phyloP scores from a whole-genome alignment of 1,284 basidiomycete genomes.

The Tilletia horrida region DNA sequence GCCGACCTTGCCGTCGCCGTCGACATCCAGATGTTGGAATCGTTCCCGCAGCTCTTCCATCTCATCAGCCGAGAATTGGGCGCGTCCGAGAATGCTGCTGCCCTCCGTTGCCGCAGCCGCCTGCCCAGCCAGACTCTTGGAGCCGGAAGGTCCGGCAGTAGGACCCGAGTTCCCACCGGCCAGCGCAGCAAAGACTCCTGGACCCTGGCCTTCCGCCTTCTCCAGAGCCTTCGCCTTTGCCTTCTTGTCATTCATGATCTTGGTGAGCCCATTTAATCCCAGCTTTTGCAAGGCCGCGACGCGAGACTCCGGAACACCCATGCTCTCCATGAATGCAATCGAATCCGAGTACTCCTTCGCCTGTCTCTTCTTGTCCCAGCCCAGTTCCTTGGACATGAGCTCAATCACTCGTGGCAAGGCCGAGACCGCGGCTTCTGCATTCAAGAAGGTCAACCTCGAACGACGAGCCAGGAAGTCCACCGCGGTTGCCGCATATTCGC shows the following conservation, averaged over 20 bases:
- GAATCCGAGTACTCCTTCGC: slow-evolving; percentile 55
- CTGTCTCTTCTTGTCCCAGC: slow-evolving; percentile 68
- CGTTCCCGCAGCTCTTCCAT: slow-evolving; percentile 40
- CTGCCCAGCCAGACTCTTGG: neutral
- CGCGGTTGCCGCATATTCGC: slow-evolving; percentile 87
- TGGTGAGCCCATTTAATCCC: slow-evolving; percentile 39
- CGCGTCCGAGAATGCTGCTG: slow-evolving; percentile 35
- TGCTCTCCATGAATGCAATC: slow-evolving; percentile 54
- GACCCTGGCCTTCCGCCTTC: slow-evolving; percentile 13
- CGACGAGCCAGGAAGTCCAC: slow-evolving; percentile 89
- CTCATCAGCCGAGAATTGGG: slow-evolving; percentile 46
- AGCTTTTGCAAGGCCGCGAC: slow-evolving; percentile 37
- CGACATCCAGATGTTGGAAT: slow-evolving; percentile 45
- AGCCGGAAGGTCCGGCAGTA: neutral
- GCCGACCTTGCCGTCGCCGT: slow-evolving; percentile 46
- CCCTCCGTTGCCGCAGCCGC: slow-evolving; percentile 28
- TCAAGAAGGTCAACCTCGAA: slow-evolving; percentile 86
- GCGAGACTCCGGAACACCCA: slow-evolving; percentile 54
- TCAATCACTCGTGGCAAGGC: slow-evolving; percentile 82
- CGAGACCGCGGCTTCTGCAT: slow-evolving; percentile 79
- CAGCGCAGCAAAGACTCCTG: slow-evolving; percentile 1
- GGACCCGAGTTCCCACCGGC: neutral
- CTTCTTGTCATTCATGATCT: slow-evolving; percentile 21
- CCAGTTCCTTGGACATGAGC: slow-evolving; percentile 82
- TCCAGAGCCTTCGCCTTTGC: slow-evolving; percentile 8